Evolutionary conservation across 1,284 basidiomycete species (phyloP).

Genomic region (Leccinum angustisporum): DNA sequence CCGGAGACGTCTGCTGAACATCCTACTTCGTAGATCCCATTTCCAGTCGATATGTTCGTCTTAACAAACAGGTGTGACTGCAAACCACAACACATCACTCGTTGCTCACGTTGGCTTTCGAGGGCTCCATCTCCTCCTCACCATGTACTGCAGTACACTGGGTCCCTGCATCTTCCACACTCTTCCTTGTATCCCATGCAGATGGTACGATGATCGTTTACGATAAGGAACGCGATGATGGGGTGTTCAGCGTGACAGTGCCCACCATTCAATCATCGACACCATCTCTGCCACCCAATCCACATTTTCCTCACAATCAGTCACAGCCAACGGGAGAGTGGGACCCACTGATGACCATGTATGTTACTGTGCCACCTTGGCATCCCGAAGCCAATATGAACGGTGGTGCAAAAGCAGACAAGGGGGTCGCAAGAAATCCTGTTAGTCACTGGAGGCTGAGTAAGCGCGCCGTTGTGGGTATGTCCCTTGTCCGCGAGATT

Average conservation of each 20-base stretch:
- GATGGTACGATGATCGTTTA: slow-evolving; percentile 89
- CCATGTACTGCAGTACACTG: slow-evolving; percentile 70
- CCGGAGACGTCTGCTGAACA: not conserved
- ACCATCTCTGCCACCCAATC: slow-evolving; percentile 11
- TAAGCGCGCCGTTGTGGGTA: slow-evolving; percentile 71
- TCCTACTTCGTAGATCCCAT: slow-evolving; percentile 63
- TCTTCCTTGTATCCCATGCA: slow-evolving; percentile 89
- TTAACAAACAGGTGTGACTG: slow-evolving; percentile 80
- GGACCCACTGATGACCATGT: slow-evolving; percentile 73
- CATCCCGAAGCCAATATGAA: slow-evolving; percentile 56
- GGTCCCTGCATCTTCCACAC: slow-evolving; percentile 82
- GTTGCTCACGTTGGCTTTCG: slow-evolving; percentile 33
- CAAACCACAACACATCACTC: slow-evolving; percentile 18
- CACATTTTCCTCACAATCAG: slow-evolving; percentile 14
- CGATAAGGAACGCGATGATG: slow-evolving; percentile 88
- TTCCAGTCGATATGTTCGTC: slow-evolving; percentile 79
- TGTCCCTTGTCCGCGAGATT: slow-evolving; percentile 27
- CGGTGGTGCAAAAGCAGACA: slow-evolving; percentile 47
- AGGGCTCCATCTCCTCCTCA: slow-evolving; percentile 26
- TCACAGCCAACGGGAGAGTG: slow-evolving; percentile 44
- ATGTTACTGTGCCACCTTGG: slow-evolving; percentile 82
- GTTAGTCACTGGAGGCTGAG: slow-evolving; percentile 84
- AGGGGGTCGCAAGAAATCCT: slow-evolving; percentile 75
- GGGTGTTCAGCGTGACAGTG: slow-evolving; percentile 61
- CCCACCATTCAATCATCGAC: slow-evolving; percentile 38